phyloP scores from a whole-genome alignment of 2,329 filamentous ascomycete genomes.

The Coniochaeta sp. region DNA sequence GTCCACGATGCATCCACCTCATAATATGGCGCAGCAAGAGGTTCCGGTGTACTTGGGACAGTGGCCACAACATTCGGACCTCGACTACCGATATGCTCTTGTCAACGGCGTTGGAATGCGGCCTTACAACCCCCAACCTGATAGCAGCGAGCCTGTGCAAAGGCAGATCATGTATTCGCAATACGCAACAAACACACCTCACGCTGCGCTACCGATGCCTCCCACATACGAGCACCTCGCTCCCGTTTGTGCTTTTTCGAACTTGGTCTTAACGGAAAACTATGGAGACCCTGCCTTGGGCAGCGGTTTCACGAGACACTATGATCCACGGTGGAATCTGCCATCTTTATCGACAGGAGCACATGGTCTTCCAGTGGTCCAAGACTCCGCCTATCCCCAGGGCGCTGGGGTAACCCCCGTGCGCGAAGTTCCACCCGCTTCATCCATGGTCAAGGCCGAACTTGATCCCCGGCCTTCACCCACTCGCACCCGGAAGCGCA shows the following conservation, averaged over 20 bases:
- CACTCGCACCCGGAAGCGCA: constrained; percentile 6
- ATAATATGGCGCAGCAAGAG: constrained; percentile 36
- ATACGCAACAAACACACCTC: constrained; percentile 38
- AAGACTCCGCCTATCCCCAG: neutral
- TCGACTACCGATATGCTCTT: constrained; percentile 33
- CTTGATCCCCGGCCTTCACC: constrained; percentile 14
- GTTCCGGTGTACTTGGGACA: constrained; percentile 45
- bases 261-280: no score
- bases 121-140: constrained; percentile 39
- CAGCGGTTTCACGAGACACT: constrained; percentile 10
- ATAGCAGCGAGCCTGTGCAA: constrained; percentile 29
- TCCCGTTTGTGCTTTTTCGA: constrained; percentile 35
- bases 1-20: constrained; percentile 34
- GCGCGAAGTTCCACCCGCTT: neutral
- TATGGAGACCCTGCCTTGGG: no score
- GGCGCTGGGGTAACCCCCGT: neutral
- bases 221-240: constrained; percentile 24
- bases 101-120: constrained; percentile 38
- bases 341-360: constrained; percentile 18
- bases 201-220: constrained; percentile 34
- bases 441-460: constrained; percentile 27
- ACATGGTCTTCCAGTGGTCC: constrained; percentile 8
- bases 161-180: constrained; percentile 37
- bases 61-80: constrained; percentile 38
- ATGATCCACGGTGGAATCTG: constrained; percentile 17